Percentiles rank a stretch among this genome's conserved stretches.
These are phyloP conservation scores for Exidia glandulosa DNA, from an alignment of 768 basidiomycete genomes.

Conservation along the genomic window DNA sequence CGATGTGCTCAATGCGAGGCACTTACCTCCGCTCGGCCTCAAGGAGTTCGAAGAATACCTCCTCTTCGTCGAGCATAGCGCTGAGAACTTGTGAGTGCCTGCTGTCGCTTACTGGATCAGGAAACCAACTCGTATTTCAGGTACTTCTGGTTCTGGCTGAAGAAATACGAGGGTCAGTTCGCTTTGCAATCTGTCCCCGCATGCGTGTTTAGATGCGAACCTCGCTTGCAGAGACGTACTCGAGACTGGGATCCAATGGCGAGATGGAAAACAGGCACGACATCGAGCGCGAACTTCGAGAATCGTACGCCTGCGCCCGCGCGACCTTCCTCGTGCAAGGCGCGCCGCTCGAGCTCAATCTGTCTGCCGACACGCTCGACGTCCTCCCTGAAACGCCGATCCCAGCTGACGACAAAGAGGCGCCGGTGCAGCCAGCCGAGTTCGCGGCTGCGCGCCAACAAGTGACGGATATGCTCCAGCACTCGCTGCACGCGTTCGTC, in stretches of 20 bases:
- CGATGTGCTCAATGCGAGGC: conserved; percentile 64
- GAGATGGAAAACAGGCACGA: not conserved
- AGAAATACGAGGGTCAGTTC: not conserved
- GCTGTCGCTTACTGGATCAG: conserved; percentile 2
- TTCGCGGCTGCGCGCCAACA: not conserved
- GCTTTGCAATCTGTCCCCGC: not conserved
- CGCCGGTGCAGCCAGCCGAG: not conserved
- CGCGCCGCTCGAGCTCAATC: conserved; percentile 46
- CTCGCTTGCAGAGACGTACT: not conserved
- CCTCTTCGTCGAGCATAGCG: conserved; percentile 61
- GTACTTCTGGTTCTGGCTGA: conserved; percentile 42
- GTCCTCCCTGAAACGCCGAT: conserved; percentile 19
- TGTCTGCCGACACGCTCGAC: conserved; percentile 36
- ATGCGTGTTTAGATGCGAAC: not conserved
- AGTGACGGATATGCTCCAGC: not conserved
- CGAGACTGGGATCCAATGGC: not conserved
- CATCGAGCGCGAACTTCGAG: conserved; percentile 20
- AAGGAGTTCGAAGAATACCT: conserved; percentile 75
- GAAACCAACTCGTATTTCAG: conserved; percentile 21
- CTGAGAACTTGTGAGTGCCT: conserved; percentile 56
- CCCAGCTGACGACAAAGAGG: conserved; percentile 10
- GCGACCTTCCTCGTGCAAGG: conserved; percentile 71
- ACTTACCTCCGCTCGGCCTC: conserved; percentile 67
- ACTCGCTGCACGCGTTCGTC: conserved; percentile 3
- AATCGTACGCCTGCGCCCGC: conserved; percentile 69